phyloP scores from a whole-genome alignment of 371 early-diverging fungal genomes.

The Vairimorpha apis region DNA sequence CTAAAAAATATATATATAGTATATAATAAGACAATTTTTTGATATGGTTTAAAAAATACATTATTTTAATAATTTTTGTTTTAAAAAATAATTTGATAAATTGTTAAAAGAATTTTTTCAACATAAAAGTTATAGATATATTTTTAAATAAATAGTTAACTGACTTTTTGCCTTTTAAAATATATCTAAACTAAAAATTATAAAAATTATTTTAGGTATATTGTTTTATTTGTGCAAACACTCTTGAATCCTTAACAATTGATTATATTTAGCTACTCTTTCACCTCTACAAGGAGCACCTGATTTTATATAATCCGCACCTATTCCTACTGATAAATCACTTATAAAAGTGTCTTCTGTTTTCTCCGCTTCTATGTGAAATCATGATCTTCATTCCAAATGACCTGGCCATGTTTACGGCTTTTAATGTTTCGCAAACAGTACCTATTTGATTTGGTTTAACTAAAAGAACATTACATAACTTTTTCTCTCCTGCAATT shows the following conservation, averaged over 20 bases:
- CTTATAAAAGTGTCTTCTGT: constrained; percentile 97
- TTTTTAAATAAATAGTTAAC: too few relatives aligned
- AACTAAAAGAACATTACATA: constrained; percentile 84
- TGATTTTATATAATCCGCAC: constrained; percentile 93
- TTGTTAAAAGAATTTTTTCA: too few relatives aligned
- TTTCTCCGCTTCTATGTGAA: constrained; percentile 93
- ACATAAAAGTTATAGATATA: too few relatives aligned
- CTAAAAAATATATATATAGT: too few relatives aligned
- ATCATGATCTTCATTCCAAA: constrained; percentile 96
- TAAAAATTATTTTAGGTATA: too few relatives aligned
- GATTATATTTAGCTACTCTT: constrained; percentile 93
- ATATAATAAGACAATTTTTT: too few relatives aligned
- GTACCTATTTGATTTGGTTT: constrained; percentile 99
- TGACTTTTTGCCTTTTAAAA: too few relatives aligned
- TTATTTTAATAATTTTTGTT: too few relatives aligned
- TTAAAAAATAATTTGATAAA: too few relatives aligned
- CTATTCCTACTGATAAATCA: constrained; percentile 88
- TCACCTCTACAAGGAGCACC: constrained; percentile 96
- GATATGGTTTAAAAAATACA: too few relatives aligned
- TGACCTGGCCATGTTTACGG: constrained; percentile 67
- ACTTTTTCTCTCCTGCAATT: constrained; percentile 78
- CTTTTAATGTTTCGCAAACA: constrained; percentile 84
- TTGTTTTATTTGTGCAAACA: constrained; percentile 65
- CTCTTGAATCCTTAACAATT: constrained; percentile 81
- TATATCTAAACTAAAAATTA: too few relatives aligned